Evolutionary conservation across 164 flowering plant species (phyloP).

Genomic region (Vitis amurensis): DNA sequence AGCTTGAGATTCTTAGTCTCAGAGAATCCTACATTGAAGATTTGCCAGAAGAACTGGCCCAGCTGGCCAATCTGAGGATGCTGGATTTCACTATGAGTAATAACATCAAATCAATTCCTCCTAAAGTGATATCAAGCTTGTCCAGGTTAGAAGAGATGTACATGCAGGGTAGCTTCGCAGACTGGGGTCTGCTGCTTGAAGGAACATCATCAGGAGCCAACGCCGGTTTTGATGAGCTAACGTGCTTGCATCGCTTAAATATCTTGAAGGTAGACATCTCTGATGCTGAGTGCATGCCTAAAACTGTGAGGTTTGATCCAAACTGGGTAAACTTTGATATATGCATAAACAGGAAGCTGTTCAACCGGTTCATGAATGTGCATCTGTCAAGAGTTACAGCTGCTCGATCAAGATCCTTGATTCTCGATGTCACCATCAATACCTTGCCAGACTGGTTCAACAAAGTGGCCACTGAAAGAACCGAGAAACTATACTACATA

Average conservation of each 20-base stretch:
- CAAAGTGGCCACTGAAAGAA: neutral
- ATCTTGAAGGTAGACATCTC: neutral
- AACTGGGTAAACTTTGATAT: neutral
- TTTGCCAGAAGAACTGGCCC: conserved; percentile 2
- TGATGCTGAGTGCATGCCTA: neutral
- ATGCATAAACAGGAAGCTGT: neutral
- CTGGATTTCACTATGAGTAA: conserved; percentile 1
- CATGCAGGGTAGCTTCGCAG: neutral
- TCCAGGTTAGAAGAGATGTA: conserved; percentile 6
- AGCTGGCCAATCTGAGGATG: conserved; percentile 1
- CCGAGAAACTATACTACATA: neutral
- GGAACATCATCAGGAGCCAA: neutral
- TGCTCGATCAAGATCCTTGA: too few species aligned
- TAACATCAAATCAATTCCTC: neutral
- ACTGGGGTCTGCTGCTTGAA: neutral
- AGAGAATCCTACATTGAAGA: neutral
- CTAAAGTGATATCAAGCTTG: neutral
- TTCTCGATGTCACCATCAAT: too few species aligned
- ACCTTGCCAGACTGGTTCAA: neutral
- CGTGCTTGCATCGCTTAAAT: neutral
- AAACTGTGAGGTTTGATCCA: neutral
- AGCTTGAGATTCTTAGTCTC: conserved; percentile 7
- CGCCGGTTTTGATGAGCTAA: conserved; percentile 2
- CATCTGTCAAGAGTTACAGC: neutral
- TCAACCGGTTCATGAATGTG: neutral